Evolutionary conservation across 495 filamentous ascomycete species (phyloP).

Genomic region (Aspergillus mulundensis): DNA sequence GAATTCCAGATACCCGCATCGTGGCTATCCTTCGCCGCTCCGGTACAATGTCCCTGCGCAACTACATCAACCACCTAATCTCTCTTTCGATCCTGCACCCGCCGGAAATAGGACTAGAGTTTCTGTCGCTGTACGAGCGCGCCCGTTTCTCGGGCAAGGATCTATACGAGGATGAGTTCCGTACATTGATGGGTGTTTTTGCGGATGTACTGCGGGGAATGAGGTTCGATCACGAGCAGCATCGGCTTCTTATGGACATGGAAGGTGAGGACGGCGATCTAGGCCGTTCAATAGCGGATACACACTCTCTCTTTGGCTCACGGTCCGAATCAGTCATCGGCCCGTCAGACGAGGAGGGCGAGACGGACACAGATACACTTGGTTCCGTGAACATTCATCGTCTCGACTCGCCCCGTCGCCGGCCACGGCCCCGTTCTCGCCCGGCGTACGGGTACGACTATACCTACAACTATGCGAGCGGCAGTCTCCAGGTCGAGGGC

Average conservation of each 20-base stretch:
- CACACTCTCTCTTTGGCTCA: background rate
- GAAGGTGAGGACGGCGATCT: conserved; percentile 29
- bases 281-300: conserved; percentile 17
- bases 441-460: conserved; percentile 20
- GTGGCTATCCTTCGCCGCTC: conserved; percentile 69
- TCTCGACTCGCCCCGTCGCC: background rate
- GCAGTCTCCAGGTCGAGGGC: no score
- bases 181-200: conserved; percentile 82
- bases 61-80: conserved; percentile 72
- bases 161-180: conserved; percentile 65
- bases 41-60: conserved; percentile 68
- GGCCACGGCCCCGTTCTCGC: background rate
- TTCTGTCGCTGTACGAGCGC: conserved; percentile 73
- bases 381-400: background rate
- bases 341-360: conserved; percentile 44
- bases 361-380: conserved; percentile 32
- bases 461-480: conserved; percentile 5
- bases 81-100: conserved; percentile 59
- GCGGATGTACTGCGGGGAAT: conserved; percentile 75
- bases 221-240: conserved; percentile 51
- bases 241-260: conserved; percentile 26
- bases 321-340: conserved; percentile 35
- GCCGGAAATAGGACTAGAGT: conserved; percentile 52
- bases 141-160: conserved; percentile 70
- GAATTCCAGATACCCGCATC: conserved; percentile 54